Evolutionary conservation across 1,139 yeast species (phyloP).

Genomic region (Yamadazyma songkhlaensis): DNA sequence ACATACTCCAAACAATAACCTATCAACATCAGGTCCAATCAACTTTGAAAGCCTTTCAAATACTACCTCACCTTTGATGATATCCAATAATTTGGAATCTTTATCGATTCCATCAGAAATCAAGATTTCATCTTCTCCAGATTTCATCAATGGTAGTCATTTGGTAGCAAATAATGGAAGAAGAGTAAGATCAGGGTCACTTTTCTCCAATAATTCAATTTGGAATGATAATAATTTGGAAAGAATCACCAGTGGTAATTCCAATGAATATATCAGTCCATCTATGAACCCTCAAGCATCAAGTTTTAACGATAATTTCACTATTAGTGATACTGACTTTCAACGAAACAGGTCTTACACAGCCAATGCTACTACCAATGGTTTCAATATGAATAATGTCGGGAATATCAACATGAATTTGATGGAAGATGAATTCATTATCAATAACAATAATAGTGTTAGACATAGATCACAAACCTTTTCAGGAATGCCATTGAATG

Average conservation of each 20-base stretch:
- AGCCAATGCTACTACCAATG: slow-evolving; percentile 34
- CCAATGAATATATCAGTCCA: slow-evolving; percentile 28
- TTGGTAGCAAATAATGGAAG: slow-evolving; percentile 19
- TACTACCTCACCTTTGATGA: slow-evolving; percentile 15
- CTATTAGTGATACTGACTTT: slow-evolving; percentile 7
- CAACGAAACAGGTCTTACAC: slow-evolving; percentile 48
- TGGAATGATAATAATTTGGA: slow-evolving; percentile 44
- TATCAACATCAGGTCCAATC: neutral
- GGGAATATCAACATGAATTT: neutral
- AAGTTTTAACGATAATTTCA: slow-evolving; percentile 8
- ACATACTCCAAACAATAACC: slow-evolving; percentile 5
- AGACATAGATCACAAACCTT: slow-evolving; percentile 44
- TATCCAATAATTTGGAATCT: slow-evolving; percentile 9
- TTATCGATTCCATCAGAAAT: slow-evolving; percentile 7
- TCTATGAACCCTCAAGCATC: slow-evolving; percentile 26
- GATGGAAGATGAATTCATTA: neutral
- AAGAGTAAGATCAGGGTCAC: slow-evolving; percentile 43
- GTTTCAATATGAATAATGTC: neutral
- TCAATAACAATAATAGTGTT: slow-evolving; percentile 9
- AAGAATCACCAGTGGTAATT: neutral
- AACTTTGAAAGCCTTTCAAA: slow-evolving; percentile 8
- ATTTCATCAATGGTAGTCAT: slow-evolving; percentile 7
- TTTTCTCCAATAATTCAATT: slow-evolving; percentile 44
- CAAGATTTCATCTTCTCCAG: slow-evolving; percentile 17
- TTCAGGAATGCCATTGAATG: slow-evolving; percentile 34